These are phyloP conservation scores for Hawksworthiomyces lignivorus DNA, from an alignment of 2,329 filamentous ascomycete genomes.

Conservation along the genomic window DNA sequence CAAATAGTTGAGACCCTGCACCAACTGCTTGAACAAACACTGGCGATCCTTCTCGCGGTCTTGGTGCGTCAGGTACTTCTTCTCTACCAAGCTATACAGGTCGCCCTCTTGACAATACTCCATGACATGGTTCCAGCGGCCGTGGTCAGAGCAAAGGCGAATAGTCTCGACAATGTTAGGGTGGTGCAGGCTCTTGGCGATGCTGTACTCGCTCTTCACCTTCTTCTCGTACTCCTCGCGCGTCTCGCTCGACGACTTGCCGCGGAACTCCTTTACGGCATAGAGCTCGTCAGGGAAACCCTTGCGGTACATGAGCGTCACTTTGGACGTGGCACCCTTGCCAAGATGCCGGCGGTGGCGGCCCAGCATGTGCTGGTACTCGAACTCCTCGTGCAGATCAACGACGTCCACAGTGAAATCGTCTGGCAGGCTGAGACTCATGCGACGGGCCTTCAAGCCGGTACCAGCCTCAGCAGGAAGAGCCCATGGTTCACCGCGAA, in stretches of 20 bases:
- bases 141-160: slow-evolving; percentile 64
- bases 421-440: slow-evolving; percentile 67
- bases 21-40: slow-evolving; percentile 83
- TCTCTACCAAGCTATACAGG: slow-evolving; percentile 66
- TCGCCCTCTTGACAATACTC: slow-evolving; percentile 82
- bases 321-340: slow-evolving; percentile 75
- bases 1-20: slow-evolving; percentile 74
- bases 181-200: slow-evolving; percentile 76
- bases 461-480: slow-evolving; percentile 62
- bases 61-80: slow-evolving; percentile 57
- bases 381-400: slow-evolving; percentile 62
- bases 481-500: slow-evolving; percentile 38
- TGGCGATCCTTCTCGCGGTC: slow-evolving; percentile 62
- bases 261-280: slow-evolving; percentile 82
- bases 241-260: slow-evolving; percentile 61
- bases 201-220: slow-evolving; percentile 85
- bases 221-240: slow-evolving; percentile 74
- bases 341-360: slow-evolving; percentile 69
- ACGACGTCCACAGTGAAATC: slow-evolving; percentile 65
- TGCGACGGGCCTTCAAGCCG: slow-evolving; percentile 68
- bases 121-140: slow-evolving; percentile 87
- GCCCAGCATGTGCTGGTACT: slow-evolving; percentile 62
- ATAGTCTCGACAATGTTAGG: slow-evolving; percentile 81
- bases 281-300: slow-evolving; percentile 58
- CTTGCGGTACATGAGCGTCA: slow-evolving; percentile 71